phyloP scores from a whole-genome alignment of 345 rosid genomes.

The Ceriops decandra region DNA sequence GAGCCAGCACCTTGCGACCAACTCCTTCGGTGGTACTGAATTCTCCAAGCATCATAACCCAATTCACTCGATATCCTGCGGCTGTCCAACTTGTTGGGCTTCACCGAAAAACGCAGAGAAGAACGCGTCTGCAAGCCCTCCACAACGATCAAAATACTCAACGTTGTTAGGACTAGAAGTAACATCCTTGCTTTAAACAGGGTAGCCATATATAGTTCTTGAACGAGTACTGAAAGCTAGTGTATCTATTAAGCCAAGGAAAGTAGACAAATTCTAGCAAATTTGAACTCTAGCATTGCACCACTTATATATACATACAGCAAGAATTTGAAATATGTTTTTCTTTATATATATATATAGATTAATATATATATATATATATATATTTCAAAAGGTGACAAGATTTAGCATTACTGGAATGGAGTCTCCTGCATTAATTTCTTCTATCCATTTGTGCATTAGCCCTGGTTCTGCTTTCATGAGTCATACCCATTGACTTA shows the following conservation, averaged over 20 bases:
- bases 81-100: conserved; percentile 7
- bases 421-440: background rate
- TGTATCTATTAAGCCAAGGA: background rate
- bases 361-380: no score
- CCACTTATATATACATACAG: background rate
- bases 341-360: background rate
- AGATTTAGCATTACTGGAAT: no score
- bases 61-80: conserved; percentile 12
- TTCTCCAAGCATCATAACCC: conserved; percentile 16
- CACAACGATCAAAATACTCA: conserved; percentile 10
- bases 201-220: conserved; percentile 19
- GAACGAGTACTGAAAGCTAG: no score
- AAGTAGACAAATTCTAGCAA: background rate
- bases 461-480: conserved; percentile 11
- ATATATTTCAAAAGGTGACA: background rate
- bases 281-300: background rate
- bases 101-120: background rate
- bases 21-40: conserved; percentile 17
- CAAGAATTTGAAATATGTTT: background rate
- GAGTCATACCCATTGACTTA: conserved; percentile 28
- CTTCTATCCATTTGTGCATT: background rate
- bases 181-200: background rate
- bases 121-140: conserved; percentile 15
- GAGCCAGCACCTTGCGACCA: conserved; percentile 15
- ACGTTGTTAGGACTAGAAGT: conserved; percentile 1